phyloP scores from a whole-genome alignment of 2,329 filamentous ascomycete genomes.

The Neonectria sp. region DNA sequence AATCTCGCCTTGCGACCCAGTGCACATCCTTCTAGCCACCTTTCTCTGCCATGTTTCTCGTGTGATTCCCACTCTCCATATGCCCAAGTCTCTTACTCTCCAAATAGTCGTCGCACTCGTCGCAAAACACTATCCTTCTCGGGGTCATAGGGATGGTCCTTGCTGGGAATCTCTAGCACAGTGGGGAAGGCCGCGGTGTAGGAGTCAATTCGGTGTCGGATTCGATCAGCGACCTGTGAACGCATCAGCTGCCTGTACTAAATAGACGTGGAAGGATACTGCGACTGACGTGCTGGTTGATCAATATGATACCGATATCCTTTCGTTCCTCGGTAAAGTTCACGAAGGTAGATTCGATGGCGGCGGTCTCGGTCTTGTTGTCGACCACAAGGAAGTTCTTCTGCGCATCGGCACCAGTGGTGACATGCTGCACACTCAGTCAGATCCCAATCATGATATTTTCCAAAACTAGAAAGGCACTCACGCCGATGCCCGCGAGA shows the following conservation, averaged over 20 bases:
- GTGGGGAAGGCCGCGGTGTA: conserved; percentile 98
- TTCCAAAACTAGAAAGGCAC: conserved; percentile 44
- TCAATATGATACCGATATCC: conserved; percentile 95
- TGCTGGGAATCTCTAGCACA: conserved; percentile 96
- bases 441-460: neutral
- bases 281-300: conserved; percentile 91
- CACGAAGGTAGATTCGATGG: conserved; percentile 93
- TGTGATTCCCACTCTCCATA: conserved; percentile 19
- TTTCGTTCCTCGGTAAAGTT: conserved; percentile 91
- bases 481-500: conserved; percentile 93
- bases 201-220: conserved; percentile 90
- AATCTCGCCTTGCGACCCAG: conserved; percentile 9
- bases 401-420: conserved; percentile 86
- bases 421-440: conserved; percentile 80
- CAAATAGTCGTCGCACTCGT: conserved; percentile 79
- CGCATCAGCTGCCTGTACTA: conserved; percentile 38
- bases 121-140: conserved; percentile 98
- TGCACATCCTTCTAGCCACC: conserved; percentile 6
- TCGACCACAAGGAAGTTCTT: conserved; percentile 99
- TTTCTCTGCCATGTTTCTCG: conserved; percentile 13
- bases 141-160: conserved; percentile 98
- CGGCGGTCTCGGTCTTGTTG: conserved; percentile 87
- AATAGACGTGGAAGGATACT: neutral
- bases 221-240: conserved; percentile 88
- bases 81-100: conserved; percentile 67